Evolutionary conservation across 352 stramenopile genomes (phyloP).

Genomic region (Globisporangium irregulare): DNA sequence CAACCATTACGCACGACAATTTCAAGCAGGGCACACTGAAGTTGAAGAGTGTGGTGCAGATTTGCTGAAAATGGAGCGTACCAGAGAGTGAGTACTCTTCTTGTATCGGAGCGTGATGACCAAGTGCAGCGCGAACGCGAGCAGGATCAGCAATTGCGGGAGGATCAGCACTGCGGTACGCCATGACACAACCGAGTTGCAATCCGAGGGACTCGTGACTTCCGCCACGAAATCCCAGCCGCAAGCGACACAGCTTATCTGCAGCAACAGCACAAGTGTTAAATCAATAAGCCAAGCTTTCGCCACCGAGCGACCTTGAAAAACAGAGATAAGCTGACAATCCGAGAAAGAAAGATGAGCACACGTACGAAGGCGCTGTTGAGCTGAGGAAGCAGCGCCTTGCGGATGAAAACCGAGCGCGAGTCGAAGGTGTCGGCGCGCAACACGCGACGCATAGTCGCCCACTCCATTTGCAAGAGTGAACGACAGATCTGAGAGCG

Average conservation of each 20-base stretch:
- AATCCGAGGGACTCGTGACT: not conserved
- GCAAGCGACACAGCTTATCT: constrained; percentile 11
- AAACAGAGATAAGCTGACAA: not conserved
- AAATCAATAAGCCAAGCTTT: not conserved
- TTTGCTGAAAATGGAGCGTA: not conserved
- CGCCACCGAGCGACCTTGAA: not conserved
- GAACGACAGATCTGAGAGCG: not conserved
- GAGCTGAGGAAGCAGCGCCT: constrained; percentile 7
- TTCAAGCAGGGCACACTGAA: not conserved
- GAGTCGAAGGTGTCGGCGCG: constrained; percentile 6
- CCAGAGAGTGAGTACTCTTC: not conserved
- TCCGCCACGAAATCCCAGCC: constrained; percentile 19
- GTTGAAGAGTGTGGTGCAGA: not conserved
- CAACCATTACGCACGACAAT: constrained; percentile 1
- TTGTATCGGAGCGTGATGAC: constrained; percentile 6
- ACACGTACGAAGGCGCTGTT: constrained; percentile 10
- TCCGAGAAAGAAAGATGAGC: not conserved
- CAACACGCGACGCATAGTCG: not conserved
- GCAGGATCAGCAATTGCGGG: constrained; percentile 16
- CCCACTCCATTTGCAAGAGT: not conserved
- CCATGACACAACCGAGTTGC: constrained; percentile 9
- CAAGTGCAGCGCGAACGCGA: constrained; percentile 12
- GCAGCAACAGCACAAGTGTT: not conserved
- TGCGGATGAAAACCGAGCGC: constrained; percentile 3
- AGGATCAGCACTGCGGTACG: constrained; percentile 15